A percentile compares a stretch with the other conserved stretches of the same genome.
Conservation (phyloP, 352 stramenopile genomes). For the Pythium aristosporum region DNA sequence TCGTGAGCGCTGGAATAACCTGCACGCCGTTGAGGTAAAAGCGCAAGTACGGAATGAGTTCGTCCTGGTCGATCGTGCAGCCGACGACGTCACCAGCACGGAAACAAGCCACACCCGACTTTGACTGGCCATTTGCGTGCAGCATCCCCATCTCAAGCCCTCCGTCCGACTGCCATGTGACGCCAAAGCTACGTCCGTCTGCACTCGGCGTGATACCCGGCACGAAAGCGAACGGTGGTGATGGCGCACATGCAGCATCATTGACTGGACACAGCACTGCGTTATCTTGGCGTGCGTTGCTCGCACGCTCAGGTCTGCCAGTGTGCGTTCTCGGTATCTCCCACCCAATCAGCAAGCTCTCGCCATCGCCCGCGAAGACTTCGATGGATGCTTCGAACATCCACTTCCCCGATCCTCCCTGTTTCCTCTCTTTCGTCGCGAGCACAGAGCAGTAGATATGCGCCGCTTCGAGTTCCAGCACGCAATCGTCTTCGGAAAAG, state of each 20-base stretch:
- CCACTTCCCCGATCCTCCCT: constrained; percentile 73
- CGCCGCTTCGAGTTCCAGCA: constrained; percentile 63
- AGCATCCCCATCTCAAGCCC: constrained; percentile 75
- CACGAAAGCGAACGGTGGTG: constrained; percentile 27
- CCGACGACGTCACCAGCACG: constrained; percentile 63
- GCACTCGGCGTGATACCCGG: constrained; percentile 56
- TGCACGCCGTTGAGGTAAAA: constrained; percentile 81
- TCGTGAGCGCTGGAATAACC: constrained; percentile 41
- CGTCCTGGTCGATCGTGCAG: constrained; percentile 78
- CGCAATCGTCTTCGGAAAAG: constrained; percentile 73
- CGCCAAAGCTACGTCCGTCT: constrained; percentile 60
- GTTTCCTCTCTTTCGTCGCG: constrained; percentile 65
- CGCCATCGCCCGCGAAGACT: constrained; percentile 45
- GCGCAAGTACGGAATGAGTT: constrained; percentile 54
- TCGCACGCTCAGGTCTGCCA: background rate
- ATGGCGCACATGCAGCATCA: background rate
- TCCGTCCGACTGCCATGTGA: constrained; percentile 75
- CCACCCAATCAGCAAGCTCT: constrained; percentile 78
- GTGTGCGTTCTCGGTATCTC: constrained; percentile 43
- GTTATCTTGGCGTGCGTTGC: background rate
- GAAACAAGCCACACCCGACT: constrained; percentile 66
- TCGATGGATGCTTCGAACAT: constrained; percentile 61
- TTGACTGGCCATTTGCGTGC: constrained; percentile 65
- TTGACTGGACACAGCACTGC: background rate
- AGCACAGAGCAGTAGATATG: constrained; percentile 71